Base-by-base conservation (phyloP, 106 monocot species). In the Platanthera guangdongensis region DNA sequence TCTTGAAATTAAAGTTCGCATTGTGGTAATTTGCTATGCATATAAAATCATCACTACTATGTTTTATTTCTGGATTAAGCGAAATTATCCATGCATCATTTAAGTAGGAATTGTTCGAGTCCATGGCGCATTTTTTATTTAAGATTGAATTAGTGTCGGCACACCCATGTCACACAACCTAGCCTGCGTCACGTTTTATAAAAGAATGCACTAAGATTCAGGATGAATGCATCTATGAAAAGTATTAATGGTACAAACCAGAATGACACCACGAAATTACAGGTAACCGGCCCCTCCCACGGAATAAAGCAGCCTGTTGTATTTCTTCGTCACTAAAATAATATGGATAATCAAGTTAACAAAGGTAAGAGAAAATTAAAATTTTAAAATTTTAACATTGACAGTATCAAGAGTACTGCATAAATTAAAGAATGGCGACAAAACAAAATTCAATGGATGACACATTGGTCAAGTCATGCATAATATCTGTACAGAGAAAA, bases 181-280 rank as follows among this genome's bases (percentile, higher is more conserved):
- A 25, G 0, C 25, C 25, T 25, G 25, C 25, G 0, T 25, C 25
- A 25, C 25, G 25, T 25, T 25, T 25, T 60, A 18, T 16, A 60
- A 50, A 51, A n/a, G 16, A 51, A 50, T 72, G 50, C 48, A 28
- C 28, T 62, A 68, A 60, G 22, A 19, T 71, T 55, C 4, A 71
- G 15, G 47, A 30, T 16, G 19, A 52, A 70, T n/a, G 19, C 11
- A 75, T 48, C 60, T 78, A 8, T 73, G 18, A 18, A 59, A 46
- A 76, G 18, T 71, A 75, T 53, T 21, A 13, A 50, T 72, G 39
- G 52, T 57, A 83, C 85, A 50, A 74, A 97, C 97, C 91, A 83
- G 87, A 81, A 80, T 94, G 72, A 77, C 94, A 94, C 97, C 97
- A 97, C 21, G 97, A 91, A 60, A 97, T 89, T 69, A 86, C 91